These are phyloP conservation scores for Chytridium lagenaria DNA, from an alignment of 371 early-diverging fungal species.

Conservation along the genomic window DNA sequence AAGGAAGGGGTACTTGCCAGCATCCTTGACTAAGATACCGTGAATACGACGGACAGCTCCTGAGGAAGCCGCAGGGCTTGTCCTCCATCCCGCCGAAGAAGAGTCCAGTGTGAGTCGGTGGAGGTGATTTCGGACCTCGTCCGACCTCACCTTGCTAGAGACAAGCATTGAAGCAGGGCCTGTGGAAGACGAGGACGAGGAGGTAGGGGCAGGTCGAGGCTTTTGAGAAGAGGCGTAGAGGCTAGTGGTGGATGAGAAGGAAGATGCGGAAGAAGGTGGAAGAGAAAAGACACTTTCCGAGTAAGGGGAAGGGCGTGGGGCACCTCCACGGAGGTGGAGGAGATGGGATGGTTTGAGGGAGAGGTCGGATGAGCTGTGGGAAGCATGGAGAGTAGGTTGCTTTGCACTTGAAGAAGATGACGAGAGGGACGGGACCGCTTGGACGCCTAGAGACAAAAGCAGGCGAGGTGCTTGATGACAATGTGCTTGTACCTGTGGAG, in stretches of 20 bases:
- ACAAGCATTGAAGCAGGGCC: background rate
- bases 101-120: background rate
- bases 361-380: background rate
- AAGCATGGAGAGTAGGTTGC: background rate
- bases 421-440: background rate
- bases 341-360: background rate
- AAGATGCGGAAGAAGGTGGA: background rate
- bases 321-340: background rate
- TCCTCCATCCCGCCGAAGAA: background rate
- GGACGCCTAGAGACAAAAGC: constrained; percentile 4
- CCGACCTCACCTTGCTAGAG: constrained; percentile 6
- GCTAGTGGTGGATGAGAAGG: background rate
- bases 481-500: too few relatives aligned
- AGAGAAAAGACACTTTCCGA: background rate
- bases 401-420: background rate
- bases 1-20: background rate
- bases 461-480: background rate
- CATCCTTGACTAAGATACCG: background rate
- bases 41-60: background rate
- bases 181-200: background rate
- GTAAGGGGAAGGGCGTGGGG: background rate
- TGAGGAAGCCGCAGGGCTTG: background rate
- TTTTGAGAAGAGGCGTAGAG: background rate
- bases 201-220: background rate
- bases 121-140: background rate